phyloP scores from a whole-genome alignment of 768 basidiomycete species.

The Suillus luteus region DNA sequence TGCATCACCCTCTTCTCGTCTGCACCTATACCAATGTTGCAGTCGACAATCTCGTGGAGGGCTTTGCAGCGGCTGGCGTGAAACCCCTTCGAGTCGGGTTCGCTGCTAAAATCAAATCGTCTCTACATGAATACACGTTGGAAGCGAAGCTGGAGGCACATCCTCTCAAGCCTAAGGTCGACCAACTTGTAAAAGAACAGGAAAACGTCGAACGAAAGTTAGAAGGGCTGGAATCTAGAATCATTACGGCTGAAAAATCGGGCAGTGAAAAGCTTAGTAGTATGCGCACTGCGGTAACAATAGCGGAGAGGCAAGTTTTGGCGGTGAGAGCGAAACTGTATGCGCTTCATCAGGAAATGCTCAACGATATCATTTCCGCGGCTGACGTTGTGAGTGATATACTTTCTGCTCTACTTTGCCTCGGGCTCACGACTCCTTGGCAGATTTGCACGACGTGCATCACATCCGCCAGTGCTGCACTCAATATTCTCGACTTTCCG shows the following conservation, averaged over 20 bases:
- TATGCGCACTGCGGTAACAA: slow-evolving; percentile 30
- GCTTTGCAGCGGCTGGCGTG: slow-evolving; percentile 59
- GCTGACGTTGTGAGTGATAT: slow-evolving; percentile 71
- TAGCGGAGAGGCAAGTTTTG: slow-evolving; percentile 34
- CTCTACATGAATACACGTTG: slow-evolving; percentile 59
- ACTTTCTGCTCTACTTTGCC: slow-evolving; percentile 8
- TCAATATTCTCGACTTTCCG: slow-evolving; percentile 83
- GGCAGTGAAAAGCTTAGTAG: slow-evolving; percentile 28
- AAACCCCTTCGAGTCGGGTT: slow-evolving; percentile 79
- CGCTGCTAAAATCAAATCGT: slow-evolving; percentile 56
- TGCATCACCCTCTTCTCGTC: slow-evolving; percentile 84
- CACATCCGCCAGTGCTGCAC: slow-evolving; percentile 63
- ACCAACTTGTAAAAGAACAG: slow-evolving; percentile 43
- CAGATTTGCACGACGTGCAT: slow-evolving; percentile 90
- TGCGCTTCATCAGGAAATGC: slow-evolving; percentile 61
- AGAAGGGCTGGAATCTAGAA: slow-evolving; percentile 28
- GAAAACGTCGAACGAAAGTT: slow-evolving; percentile 30
- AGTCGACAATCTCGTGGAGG: slow-evolving; percentile 87
- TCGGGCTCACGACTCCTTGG: slow-evolving; percentile 15
- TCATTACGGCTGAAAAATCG: slow-evolving; percentile 22
- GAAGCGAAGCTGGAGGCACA: slow-evolving; percentile 67
- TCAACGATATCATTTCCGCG: slow-evolving; percentile 58
- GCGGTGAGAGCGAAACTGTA: slow-evolving; percentile 47
- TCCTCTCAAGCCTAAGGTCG: slow-evolving; percentile 48
- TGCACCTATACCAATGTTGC: slow-evolving; percentile 94